Evolutionary conservation across 2,329 filamentous ascomycete species (phyloP).

Genomic region (Diaporthe helianthi): DNA sequence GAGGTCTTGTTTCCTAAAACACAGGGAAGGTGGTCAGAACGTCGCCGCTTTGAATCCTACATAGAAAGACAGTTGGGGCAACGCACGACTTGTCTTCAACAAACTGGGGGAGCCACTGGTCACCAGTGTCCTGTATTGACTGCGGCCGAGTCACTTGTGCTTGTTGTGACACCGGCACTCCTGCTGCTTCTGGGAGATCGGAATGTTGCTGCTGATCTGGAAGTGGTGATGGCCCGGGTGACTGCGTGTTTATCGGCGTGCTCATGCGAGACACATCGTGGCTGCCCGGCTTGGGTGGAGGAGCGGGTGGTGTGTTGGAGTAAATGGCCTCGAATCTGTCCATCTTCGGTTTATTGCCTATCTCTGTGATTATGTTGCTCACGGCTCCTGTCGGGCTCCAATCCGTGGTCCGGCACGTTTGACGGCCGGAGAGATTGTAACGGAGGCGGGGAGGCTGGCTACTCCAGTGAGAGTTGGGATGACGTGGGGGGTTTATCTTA

Average conservation of each 20-base stretch:
- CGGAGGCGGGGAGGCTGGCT: neutral
- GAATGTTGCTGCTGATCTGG: conserved; percentile 43
- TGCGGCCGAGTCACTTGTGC: conserved; percentile 42
- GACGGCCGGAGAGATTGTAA: neutral
- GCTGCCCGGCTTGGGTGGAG: conserved; percentile 74
- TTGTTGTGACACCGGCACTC: conserved; percentile 39
- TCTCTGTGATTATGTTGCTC: too few species aligned
- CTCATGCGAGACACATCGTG: conserved; percentile 72
- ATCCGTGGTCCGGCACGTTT: neutral
- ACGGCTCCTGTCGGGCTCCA: too few species aligned
- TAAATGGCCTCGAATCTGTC: conserved; percentile 45
- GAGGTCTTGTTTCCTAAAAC: conserved; percentile 77
- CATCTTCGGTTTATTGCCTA: neutral
- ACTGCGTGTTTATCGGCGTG: conserved; percentile 62
- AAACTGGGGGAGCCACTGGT: conserved; percentile 79
- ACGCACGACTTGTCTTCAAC: conserved; percentile 84
- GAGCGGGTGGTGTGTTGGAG: conserved; percentile 67
- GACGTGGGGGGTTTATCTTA: conserved; percentile 33
- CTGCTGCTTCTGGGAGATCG: conserved; percentile 38
- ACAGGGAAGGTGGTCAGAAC: neutral
- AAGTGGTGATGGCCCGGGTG: conserved; percentile 50
- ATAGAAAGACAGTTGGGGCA: conserved; percentile 32
- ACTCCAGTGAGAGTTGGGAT: neutral
- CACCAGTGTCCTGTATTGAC: conserved; percentile 63
- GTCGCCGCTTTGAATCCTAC: too few species aligned